Conservation (phyloP, 1,284 basidiomycete genomes). For the Leccinum pachyderme region DNA sequence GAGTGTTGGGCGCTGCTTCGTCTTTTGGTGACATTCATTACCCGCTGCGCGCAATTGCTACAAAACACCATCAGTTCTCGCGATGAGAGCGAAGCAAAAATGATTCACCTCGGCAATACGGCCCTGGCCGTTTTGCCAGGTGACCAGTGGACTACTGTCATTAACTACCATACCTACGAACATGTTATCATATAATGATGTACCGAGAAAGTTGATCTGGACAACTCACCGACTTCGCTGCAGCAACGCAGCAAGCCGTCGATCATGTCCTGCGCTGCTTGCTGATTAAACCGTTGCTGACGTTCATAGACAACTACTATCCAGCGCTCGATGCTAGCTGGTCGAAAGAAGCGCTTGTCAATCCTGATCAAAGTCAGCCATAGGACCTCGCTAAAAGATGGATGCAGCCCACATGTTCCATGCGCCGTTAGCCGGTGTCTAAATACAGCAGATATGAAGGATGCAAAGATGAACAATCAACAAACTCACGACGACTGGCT, state of each 20-base stretch:
- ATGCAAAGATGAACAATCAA: background rate
- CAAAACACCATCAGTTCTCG: background rate
- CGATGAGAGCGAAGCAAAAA: background rate
- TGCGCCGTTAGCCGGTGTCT: conserved; percentile 60
- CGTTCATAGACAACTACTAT: conserved; percentile 64
- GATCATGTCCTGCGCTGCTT: conserved; percentile 49
- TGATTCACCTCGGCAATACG: conserved; percentile 44
- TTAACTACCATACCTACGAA: conserved; percentile 50
- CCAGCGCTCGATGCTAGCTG: conserved; percentile 54
- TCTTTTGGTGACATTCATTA: conserved; percentile 38
- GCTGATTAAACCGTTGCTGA: conserved; percentile 47
- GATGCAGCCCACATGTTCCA: conserved; percentile 61
- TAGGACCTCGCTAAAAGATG: background rate
- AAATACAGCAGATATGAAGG: background rate
- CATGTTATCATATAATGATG: background rate
- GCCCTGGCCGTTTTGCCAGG: conserved; percentile 55
- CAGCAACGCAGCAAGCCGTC: conserved; percentile 46
- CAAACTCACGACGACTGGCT: conserved; percentile 50
- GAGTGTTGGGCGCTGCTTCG: conserved; percentile 47
- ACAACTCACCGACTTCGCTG: conserved; percentile 52
- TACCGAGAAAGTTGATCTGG: background rate
- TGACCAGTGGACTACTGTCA: conserved; percentile 42
- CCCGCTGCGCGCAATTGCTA: conserved; percentile 53
- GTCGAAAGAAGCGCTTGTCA: conserved; percentile 60
- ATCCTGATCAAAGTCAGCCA: conserved; percentile 42